These are phyloP conservation scores for Lantana camara DNA, from an alignment of 257 asterid species.

Conservation along the genomic window DNA sequence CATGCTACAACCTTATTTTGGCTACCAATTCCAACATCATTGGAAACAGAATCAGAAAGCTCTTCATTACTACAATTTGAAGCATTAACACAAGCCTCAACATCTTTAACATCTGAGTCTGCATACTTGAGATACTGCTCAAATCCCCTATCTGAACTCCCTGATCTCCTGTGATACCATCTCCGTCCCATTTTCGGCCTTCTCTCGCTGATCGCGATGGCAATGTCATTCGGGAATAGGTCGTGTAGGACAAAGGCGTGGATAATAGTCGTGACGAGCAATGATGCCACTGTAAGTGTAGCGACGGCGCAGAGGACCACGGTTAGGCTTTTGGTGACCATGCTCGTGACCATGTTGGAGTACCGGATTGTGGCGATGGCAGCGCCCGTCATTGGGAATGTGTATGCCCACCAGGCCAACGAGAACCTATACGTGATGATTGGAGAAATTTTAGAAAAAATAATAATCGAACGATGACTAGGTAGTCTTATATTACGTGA, in stretches of 20 bases:
- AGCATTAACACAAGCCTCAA: conserved; percentile 43
- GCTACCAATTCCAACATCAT: conserved; percentile 1
- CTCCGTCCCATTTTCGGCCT: conserved; percentile 38
- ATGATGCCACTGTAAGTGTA: conserved; percentile 53
- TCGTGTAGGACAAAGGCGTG: conserved; percentile 68
- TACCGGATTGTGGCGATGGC: conserved; percentile 71
- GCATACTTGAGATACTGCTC: conserved; percentile 56
- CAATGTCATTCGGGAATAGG: conserved; percentile 80
- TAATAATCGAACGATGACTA: not conserved
- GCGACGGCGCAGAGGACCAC: conserved; percentile 52
- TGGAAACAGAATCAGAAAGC: not conserved
- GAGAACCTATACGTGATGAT: conserved; percentile 51
- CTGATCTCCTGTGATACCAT: conserved; percentile 53
- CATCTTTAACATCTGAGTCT: conserved; percentile 47
- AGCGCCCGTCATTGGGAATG: conserved; percentile 89
- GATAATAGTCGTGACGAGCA: conserved; percentile 65
- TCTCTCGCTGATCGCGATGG: conserved; percentile 70
- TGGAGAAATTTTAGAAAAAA: not conserved
- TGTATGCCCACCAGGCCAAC: conserved; percentile 94
- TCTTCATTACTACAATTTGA: conserved; percentile 24
- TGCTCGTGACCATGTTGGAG: conserved; percentile 48
- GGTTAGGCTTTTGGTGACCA: conserved; percentile 39
- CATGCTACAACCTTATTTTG: conserved; percentile 5
- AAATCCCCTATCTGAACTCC: conserved; percentile 46
- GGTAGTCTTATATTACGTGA: not conserved